Percentiles rank a stretch among this genome's conserved stretches.
phyloP scores from a whole-genome alignment of 2,329 filamentous ascomycete species.

The Alternaria rosae region DNA sequence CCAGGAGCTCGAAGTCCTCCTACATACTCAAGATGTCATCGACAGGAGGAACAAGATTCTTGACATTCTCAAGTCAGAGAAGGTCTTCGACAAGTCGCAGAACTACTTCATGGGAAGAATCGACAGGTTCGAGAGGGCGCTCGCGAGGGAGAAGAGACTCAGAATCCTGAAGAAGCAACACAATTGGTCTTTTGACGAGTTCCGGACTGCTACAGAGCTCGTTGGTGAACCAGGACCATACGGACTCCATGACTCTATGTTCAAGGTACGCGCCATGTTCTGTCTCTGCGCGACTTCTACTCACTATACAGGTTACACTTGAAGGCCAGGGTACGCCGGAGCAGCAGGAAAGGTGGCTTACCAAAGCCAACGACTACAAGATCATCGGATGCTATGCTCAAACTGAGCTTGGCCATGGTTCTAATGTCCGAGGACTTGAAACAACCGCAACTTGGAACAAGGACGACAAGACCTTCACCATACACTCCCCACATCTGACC shows the following conservation, averaged over 20 bases:
- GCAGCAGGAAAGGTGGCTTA: constrained; percentile 76
- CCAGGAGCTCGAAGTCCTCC: constrained; percentile 70
- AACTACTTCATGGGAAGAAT: constrained; percentile 77
- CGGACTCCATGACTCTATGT: constrained; percentile 75
- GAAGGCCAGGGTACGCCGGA: constrained; percentile 75
- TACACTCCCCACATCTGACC: constrained; percentile 77
- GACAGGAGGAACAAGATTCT: constrained; percentile 68
- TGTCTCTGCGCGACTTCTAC: not conserved
- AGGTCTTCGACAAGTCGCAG: constrained; percentile 78
- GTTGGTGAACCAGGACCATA: constrained; percentile 78
- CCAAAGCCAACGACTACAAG: constrained; percentile 72
- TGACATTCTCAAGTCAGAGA: constrained; percentile 69
- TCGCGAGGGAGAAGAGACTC: constrained; percentile 75
- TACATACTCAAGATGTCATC: constrained; percentile 72
- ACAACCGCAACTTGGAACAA: constrained; percentile 77
- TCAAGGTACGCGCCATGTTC: constrained; percentile 57
- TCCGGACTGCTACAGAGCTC: constrained; percentile 69
- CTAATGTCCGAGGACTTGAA: constrained; percentile 69
- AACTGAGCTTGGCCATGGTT: constrained; percentile 80
- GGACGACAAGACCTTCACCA: constrained; percentile 75
- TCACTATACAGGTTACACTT: constrained; percentile 64
- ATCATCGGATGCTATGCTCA: constrained; percentile 82
- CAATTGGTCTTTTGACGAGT: constrained; percentile 72
- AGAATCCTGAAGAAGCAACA: constrained; percentile 71
- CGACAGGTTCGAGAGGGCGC: constrained; percentile 72